These are phyloP conservation scores for Tylopilus sp. DNA, from an alignment of 768 basidiomycete species.

Conservation along the genomic window DNA sequence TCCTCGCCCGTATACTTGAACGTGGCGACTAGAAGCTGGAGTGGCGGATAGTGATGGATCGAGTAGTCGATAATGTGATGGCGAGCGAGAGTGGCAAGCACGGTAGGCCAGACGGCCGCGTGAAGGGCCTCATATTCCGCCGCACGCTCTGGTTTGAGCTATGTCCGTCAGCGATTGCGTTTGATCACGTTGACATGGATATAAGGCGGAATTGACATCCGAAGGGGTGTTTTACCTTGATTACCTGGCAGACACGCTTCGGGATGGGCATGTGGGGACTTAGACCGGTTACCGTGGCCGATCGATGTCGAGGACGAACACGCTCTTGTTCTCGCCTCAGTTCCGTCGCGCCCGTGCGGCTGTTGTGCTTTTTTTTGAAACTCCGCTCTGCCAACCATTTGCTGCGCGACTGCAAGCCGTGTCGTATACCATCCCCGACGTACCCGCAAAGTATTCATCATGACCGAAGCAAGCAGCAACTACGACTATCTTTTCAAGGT, in stretches of 20 bases:
- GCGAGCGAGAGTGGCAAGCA: conserved; percentile 57
- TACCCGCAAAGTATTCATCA: conserved; percentile 29
- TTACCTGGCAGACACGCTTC: conserved; percentile 69
- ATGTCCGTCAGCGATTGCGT: not conserved
- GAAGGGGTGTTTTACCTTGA: conserved; percentile 45
- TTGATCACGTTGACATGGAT: not conserved
- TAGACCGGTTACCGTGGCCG: too few species aligned
- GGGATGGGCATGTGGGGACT: conserved; percentile 13
- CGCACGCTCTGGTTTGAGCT: conserved; percentile 54
- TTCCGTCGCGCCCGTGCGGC: too few species aligned
- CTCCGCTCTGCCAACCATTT: conserved; percentile 25
- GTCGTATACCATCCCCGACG: not conserved
- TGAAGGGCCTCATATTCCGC: conserved; percentile 60
- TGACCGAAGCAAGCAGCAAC: conserved; percentile 92
- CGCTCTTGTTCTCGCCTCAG: not conserved
- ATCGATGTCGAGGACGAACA: too few species aligned
- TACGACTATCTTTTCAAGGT: conserved; percentile 99
- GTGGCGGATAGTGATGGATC: conserved; percentile 63
- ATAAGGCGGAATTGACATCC: not conserved
- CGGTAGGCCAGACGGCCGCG: conserved; percentile 62
- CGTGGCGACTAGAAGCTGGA: conserved; percentile 66
- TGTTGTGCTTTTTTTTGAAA: conserved; percentile 18
- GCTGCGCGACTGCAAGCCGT: not conserved
- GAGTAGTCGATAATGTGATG: conserved; percentile 74
- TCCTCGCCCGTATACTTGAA: conserved; percentile 73